Evolutionary conservation across 1,139 yeast species (phyloP).

Genomic region (Hyphopichia wangnamkhiaoensis): DNA sequence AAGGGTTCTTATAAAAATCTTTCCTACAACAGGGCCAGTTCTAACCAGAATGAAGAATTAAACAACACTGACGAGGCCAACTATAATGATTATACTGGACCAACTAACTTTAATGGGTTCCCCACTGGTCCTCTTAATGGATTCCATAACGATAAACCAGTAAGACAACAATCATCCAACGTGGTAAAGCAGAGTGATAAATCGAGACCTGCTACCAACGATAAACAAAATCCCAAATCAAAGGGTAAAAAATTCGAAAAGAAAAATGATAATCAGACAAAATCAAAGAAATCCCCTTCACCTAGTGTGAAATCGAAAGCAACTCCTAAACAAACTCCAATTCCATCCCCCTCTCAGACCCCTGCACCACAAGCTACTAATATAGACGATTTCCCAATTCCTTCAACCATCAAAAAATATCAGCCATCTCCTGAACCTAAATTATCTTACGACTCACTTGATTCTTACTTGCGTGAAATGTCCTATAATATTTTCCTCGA

Average conservation of each 20-base stretch:
- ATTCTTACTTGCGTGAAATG: constrained; percentile 58
- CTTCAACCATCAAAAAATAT: constrained; percentile 28
- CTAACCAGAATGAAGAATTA: background rate
- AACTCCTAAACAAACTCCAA: background rate
- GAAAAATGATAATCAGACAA: background rate
- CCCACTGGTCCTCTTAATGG: constrained; percentile 1
- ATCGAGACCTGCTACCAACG: too few species aligned
- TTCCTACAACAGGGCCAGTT: background rate
- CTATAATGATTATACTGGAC: background rate
- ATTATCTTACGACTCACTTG: constrained; percentile 49
- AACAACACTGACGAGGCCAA: background rate
- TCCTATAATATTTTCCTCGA: constrained; percentile 64
- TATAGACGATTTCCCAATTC: constrained; percentile 13
- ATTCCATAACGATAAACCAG: background rate
- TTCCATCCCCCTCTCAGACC: background rate
- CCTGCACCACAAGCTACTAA: background rate
- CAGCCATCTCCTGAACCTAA: constrained; percentile 38
- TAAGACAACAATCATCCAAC: background rate
- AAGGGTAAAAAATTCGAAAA: too few species aligned
- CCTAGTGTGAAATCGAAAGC: background rate
- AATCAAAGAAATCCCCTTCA: background rate
- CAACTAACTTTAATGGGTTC: background rate
- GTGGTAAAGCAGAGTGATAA: too few species aligned
- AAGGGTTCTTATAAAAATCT: too few species aligned
- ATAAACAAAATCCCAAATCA: too few species aligned